Evolutionary conservation across 2,329 filamentous ascomycete species (phyloP).

Genomic region (Talaromyces sp.): DNA sequence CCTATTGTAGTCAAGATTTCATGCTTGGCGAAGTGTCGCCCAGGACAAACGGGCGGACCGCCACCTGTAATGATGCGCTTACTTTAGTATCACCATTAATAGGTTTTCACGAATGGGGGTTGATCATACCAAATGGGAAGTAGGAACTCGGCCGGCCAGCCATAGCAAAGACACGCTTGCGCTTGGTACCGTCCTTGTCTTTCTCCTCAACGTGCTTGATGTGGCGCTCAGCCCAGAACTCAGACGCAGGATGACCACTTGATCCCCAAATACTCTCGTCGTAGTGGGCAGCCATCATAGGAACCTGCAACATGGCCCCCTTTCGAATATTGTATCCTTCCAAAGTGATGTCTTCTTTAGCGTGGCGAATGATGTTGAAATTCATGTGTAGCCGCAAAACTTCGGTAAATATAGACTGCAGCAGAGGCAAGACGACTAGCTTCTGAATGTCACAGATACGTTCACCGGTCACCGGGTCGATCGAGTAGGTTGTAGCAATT

Average conservation of each 20-base stretch:
- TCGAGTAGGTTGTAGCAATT: not conserved
- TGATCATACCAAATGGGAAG: not conserved
- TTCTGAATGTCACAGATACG: not conserved
- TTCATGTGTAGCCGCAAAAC: not conserved
- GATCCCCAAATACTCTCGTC: not conserved
- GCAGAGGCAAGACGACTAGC: not conserved
- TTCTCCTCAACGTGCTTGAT: not conserved
- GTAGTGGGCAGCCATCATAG: not conserved
- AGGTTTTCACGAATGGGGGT: too few species aligned
- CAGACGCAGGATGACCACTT: not conserved
- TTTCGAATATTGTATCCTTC: not conserved
- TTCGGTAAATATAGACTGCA: not conserved
- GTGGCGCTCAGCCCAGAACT: not conserved
- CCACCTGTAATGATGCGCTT: not conserved
- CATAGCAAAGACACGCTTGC: not conserved
- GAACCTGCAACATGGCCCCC: not conserved
- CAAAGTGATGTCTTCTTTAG: not conserved
- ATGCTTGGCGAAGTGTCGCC: not conserved
- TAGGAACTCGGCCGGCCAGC: not conserved
- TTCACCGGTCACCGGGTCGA: not conserved
- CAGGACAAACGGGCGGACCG: not conserved
- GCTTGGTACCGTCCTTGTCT: not conserved
- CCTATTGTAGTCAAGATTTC: not conserved
- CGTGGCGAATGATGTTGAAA: not conserved
- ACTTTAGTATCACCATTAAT: too few species aligned